phyloP scores from a whole-genome alignment of 306 rosid species.

The Corylus heterophylla region DNA sequence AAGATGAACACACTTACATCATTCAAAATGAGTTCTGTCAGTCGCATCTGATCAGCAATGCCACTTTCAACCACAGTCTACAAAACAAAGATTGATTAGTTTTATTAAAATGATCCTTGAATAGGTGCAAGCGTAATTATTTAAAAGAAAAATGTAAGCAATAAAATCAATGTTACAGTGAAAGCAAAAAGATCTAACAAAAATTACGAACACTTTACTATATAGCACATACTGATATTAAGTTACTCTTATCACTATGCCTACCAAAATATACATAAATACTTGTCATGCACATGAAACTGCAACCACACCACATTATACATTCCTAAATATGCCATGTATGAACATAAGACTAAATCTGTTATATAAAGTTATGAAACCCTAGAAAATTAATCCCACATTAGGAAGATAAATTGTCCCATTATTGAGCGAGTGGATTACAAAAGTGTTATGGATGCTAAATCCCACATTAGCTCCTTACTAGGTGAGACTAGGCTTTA shows the following conservation, averaged over 20 bases:
- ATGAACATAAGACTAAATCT: neutral
- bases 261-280: neutral
- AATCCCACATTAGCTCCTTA: too few species aligned
- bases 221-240: neutral
- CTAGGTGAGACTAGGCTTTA: too few species aligned
- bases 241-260: neutral
- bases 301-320: neutral
- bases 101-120: neutral
- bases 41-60: slow-evolving; percentile 84
- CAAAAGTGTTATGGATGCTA: too few species aligned
- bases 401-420: too few species aligned
- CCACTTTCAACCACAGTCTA: slow-evolving; percentile 90
- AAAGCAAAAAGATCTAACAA: neutral
- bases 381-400: too few species aligned
- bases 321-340: neutral
- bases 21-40: slow-evolving; percentile 68
- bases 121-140: neutral
- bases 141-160: neutral
- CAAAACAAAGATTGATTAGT: slow-evolving; percentile 29
- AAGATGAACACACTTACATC: slow-evolving; percentile 68
- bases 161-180: neutral
- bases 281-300: neutral
- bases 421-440: too few species aligned
- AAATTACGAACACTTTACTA: neutral
- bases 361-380: neutral